These are phyloP conservation scores for Apium graveolens DNA, from an alignment of 129 eudicot species.

Conservation along the genomic window DNA sequence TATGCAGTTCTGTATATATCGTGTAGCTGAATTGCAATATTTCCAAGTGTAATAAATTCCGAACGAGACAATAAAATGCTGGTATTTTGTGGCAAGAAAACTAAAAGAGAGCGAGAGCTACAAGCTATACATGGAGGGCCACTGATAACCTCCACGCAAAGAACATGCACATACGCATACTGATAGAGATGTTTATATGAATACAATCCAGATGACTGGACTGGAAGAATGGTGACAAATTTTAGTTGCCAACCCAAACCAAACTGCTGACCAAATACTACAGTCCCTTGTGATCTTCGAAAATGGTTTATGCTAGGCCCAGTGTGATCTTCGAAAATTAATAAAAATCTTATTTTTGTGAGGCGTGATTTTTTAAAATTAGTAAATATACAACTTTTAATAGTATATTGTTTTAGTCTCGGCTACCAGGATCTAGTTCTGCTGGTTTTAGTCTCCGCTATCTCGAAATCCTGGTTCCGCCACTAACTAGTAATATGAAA, in stretches of 20 bases:
- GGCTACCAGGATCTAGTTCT: no score
- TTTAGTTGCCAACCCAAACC: neutral
- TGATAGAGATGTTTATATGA: neutral
- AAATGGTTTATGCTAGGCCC: no score
- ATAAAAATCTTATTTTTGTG: no score
- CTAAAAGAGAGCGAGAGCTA: neutral
- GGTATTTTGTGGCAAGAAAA: neutral
- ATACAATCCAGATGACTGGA: neutral
- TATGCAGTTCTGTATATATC: no score
- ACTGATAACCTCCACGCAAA: neutral
- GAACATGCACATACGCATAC: neutral
- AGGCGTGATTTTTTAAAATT: no score
- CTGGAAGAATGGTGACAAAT: neutral
- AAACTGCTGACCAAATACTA: conserved; percentile 22
- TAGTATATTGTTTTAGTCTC: no score
- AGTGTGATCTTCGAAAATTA: no score
- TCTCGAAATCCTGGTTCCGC: no score
- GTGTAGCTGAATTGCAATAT: neutral
- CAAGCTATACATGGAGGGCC: neutral
- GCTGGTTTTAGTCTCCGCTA: no score
- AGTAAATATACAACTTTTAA: no score
- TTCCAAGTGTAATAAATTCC: neutral
- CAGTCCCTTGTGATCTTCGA: no score
- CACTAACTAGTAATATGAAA: neutral
- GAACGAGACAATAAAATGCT: neutral